Conservation (phyloP, 345 rosid species). For the Eucalyptus shirleyi region DNA sequence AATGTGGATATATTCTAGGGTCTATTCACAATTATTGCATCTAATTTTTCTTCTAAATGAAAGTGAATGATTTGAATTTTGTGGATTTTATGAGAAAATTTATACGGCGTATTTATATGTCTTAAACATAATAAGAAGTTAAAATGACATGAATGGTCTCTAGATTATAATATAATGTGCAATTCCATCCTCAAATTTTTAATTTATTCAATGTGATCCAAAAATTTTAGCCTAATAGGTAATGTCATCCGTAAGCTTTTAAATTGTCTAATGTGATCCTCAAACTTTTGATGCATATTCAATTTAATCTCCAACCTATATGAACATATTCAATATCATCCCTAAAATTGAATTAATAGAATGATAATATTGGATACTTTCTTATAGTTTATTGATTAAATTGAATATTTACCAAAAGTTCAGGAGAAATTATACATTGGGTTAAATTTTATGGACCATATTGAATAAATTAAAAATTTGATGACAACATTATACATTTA, state of each 20-base stretch:
- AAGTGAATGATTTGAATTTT: background rate
- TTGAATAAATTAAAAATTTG: too few species aligned
- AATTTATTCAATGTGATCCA: too few species aligned
- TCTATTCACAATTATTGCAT: background rate
- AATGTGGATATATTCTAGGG: background rate
- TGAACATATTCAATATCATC: background rate
- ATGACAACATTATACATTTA: rapidly evolving
- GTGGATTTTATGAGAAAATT: background rate
- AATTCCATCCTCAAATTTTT: rapidly evolving
- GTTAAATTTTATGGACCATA: rapidly evolving
- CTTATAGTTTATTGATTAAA: rapidly evolving
- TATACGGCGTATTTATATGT: background rate
- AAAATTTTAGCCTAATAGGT: too few species aligned
- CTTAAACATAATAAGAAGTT: background rate
- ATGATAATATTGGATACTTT: too few species aligned
- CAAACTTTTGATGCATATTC: too few species aligned
- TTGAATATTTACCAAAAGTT: too few species aligned
- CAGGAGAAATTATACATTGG: rapidly evolving
- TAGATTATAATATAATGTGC: rapidly evolving
- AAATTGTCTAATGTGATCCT: rapidly evolving
- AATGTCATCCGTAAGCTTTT: rapidly evolving
- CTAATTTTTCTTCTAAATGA: background rate
- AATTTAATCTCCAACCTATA: too few species aligned
- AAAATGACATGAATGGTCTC: background rate
- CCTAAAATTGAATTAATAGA: too few species aligned